Evolutionary conservation across 495 filamentous ascomycete genomes (phyloP).

Genomic region (Neurospora discreta): DNA sequence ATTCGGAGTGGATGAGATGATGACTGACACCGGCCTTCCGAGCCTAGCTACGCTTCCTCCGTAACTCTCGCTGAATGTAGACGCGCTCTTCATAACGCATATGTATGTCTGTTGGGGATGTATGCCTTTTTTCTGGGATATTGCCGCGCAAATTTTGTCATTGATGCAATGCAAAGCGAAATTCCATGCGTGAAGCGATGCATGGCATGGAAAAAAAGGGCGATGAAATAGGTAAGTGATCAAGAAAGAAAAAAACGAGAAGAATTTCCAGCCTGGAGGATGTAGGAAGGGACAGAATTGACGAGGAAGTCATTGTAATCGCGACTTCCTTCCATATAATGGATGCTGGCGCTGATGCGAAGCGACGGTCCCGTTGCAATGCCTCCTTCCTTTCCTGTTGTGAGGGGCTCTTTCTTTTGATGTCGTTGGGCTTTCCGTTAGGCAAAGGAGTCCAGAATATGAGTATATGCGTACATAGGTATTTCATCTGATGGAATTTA

Average conservation of each 20-base stretch:
- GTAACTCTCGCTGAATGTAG: no score
- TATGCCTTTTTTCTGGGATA: background rate
- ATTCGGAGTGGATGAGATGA: background rate
- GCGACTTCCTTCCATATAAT: background rate
- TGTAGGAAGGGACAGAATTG: background rate
- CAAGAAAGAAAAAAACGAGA: background rate
- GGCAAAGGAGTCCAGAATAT: no score
- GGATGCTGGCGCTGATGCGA: background rate
- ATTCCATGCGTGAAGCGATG: background rate
- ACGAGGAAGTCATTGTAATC: background rate
- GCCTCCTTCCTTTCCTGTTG: background rate
- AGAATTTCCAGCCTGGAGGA: background rate
- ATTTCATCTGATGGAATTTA: background rate
- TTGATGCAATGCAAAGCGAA: background rate
- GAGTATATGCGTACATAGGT: no score
- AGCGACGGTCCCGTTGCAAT: background rate
- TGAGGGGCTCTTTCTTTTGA: background rate
- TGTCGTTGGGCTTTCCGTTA: no score
- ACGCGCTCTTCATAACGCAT: no score
- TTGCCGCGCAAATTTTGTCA: background rate
- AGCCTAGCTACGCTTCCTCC: background rate
- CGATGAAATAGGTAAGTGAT: background rate
- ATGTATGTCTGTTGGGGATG: no score
- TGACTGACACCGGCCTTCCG: background rate
- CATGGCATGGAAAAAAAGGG: background rate